A percentile compares a stretch with the other conserved stretches of the same genome.
Evolutionary conservation across 2,329 filamentous ascomycete species (phyloP).

Genomic region (Arthrobotrys iridis): DNA sequence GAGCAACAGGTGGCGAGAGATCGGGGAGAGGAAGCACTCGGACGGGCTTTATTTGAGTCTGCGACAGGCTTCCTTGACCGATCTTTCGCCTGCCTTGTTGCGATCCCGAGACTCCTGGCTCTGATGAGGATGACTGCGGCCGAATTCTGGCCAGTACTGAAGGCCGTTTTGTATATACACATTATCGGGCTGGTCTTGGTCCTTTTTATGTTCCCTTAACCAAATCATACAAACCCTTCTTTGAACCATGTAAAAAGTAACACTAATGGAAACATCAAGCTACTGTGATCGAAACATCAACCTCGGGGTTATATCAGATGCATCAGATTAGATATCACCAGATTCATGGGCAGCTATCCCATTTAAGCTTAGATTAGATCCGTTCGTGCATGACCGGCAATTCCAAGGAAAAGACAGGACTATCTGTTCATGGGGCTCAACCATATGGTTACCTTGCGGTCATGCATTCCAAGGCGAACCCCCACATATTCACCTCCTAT

Average conservation of each 20-base stretch:
- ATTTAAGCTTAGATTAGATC: conserved; percentile 54
- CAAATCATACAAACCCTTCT: not conserved
- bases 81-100: too few species aligned
- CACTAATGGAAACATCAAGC: not conserved
- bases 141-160: not conserved
- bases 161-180: not conserved
- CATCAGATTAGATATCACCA: conserved; percentile 54
- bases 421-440: conserved; percentile 14
- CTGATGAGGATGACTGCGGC: not conserved
- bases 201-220: not conserved
- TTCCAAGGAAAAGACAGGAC: not conserved
- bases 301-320: conserved; percentile 33
- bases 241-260: not conserved
- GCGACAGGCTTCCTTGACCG: not conserved
- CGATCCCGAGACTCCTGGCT: not conserved
- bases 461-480: conserved; percentile 5
- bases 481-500: not conserved
- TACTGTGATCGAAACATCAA: not conserved
- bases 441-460: conserved; percentile 25
- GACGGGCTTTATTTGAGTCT: too few species aligned
- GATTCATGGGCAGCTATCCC: conserved; percentile 13
- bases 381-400: conserved; percentile 16
- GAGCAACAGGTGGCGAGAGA: too few species aligned
- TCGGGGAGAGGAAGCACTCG: not conserved
- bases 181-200: not conserved